Conservation (phyloP, 129 eudicot species). For the Flaveria sonorensis region DNA sequence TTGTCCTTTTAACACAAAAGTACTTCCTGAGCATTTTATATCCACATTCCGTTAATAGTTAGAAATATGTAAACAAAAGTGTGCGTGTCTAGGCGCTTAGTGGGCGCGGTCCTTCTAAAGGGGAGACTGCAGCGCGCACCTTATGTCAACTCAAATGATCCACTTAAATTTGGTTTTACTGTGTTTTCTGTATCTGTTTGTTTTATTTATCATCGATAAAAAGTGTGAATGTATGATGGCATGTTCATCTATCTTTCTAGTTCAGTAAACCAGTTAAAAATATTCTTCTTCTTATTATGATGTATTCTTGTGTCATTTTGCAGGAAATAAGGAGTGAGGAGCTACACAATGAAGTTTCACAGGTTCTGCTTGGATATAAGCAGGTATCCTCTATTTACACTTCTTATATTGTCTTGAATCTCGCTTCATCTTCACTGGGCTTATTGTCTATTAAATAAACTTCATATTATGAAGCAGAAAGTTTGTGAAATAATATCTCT, state of each 20-base stretch:
- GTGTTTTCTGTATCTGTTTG: too few relatives aligned
- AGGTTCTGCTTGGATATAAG: constrained; percentile 90
- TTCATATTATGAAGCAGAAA: background rate
- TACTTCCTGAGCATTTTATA: background rate
- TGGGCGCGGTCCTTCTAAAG: too few relatives aligned
- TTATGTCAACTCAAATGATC: too few relatives aligned
- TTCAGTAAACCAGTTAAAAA: background rate
- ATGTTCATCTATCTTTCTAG: background rate
- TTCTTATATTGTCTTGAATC: background rate
- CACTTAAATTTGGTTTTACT: too few relatives aligned
- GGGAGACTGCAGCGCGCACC: too few relatives aligned
- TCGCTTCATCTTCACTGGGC: background rate
- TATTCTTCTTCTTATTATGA: background rate
- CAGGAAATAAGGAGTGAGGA: constrained; percentile 95
- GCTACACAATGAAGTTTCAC: constrained; percentile 77
- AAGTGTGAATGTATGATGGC: too few relatives aligned
- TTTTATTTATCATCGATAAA: too few relatives aligned
- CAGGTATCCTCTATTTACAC: constrained; percentile 52
- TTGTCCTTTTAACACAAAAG: background rate
- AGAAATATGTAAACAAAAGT: too few relatives aligned
- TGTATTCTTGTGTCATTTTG: constrained; percentile 1
- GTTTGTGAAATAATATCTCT: background rate
- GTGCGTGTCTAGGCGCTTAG: too few relatives aligned
- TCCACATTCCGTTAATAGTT: background rate
- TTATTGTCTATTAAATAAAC: background rate